Evolutionary conservation across 208 protist species (phyloP).

Genomic region (Herpetomonas tarakana): DNA sequence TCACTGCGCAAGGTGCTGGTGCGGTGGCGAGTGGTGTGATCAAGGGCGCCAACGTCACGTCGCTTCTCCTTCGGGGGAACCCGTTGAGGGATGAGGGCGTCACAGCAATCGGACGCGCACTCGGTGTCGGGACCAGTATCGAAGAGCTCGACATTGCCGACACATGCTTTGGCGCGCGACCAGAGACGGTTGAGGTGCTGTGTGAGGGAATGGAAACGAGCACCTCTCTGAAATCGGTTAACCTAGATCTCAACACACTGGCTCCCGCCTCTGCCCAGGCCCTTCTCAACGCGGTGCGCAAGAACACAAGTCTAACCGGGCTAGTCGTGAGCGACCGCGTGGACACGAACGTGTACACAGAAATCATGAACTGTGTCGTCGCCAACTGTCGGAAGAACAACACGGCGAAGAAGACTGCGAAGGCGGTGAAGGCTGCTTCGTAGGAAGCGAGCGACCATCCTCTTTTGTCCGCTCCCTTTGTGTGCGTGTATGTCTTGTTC

Average conservation of each 20-base stretch:
- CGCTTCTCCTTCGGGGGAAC: constrained; percentile 73
- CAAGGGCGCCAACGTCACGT: constrained; percentile 61
- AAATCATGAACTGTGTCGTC: constrained; percentile 49
- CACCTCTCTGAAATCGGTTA: constrained; percentile 39
- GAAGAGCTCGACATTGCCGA: constrained; percentile 77
- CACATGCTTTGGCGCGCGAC: constrained; percentile 58
- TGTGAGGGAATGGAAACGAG: constrained; percentile 73
- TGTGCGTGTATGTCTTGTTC: no score
- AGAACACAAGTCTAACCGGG: constrained; percentile 43
- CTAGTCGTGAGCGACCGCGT: constrained; percentile 65
- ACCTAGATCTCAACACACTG: constrained; percentile 81
- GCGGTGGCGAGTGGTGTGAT: constrained; percentile 60
- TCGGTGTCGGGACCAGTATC: constrained; percentile 54
- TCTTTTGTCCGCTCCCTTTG: constrained; percentile 11
- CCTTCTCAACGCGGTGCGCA: constrained; percentile 47
- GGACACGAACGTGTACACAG: constrained; percentile 54
- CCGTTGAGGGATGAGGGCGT: constrained; percentile 62
- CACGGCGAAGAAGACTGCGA: constrained; percentile 31
- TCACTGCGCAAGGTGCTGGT: constrained; percentile 37
- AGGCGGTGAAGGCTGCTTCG: constrained; percentile 19
- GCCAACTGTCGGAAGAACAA: constrained; percentile 40
- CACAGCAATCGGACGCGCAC: constrained; percentile 43
- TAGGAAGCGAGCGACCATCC: not conserved
- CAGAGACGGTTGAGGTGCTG: constrained; percentile 60
- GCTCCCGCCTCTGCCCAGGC: constrained; percentile 32